Percentiles rank a stretch among this genome's conserved stretches.
phyloP scores from a whole-genome alignment of 225 moss, liverwort and hornwort species.

The Polytrichum formosum region DNA sequence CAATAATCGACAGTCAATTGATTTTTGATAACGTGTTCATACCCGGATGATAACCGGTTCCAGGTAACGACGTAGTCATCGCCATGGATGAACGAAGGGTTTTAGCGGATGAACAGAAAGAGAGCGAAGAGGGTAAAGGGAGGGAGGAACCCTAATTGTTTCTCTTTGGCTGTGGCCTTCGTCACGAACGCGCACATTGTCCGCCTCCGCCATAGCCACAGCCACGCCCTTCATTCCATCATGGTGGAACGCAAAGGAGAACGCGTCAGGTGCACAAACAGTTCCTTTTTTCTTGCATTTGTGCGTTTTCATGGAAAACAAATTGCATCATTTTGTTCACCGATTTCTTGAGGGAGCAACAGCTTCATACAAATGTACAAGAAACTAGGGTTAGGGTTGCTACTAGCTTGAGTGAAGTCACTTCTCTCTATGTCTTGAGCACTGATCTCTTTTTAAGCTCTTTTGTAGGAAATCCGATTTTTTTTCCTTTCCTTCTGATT shows the following conservation, averaged over 20 bases:
- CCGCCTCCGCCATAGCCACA: not conserved
- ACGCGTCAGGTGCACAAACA: not conserved
- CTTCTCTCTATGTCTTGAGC: not conserved
- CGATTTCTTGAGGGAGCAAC: not conserved
- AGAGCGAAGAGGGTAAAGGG: not conserved
- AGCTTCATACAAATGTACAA: not conserved
- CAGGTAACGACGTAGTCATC: too few relatives aligned
- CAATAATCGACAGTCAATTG: too few relatives aligned
- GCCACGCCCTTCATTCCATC: not conserved
- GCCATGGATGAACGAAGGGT: too few relatives aligned
- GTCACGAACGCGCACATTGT: not conserved
- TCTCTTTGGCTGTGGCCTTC: not conserved
- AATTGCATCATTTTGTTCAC: not conserved
- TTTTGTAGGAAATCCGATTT: too few relatives aligned
- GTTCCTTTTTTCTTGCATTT: not conserved
- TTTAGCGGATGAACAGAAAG: too few relatives aligned
- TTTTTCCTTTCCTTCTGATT: too few relatives aligned
- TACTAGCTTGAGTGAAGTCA: not conserved
- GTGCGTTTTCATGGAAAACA: too few relatives aligned
- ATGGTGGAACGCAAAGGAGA: slow-evolving; percentile 10
- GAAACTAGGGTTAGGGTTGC: not conserved
- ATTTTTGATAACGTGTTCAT: too few relatives aligned
- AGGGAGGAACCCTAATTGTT: not conserved
- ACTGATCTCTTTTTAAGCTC: too few relatives aligned
- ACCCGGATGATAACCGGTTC: too few relatives aligned